phyloP scores from a whole-genome alignment of 208 protist genomes.

The Acanthamoeba healyi region DNA sequence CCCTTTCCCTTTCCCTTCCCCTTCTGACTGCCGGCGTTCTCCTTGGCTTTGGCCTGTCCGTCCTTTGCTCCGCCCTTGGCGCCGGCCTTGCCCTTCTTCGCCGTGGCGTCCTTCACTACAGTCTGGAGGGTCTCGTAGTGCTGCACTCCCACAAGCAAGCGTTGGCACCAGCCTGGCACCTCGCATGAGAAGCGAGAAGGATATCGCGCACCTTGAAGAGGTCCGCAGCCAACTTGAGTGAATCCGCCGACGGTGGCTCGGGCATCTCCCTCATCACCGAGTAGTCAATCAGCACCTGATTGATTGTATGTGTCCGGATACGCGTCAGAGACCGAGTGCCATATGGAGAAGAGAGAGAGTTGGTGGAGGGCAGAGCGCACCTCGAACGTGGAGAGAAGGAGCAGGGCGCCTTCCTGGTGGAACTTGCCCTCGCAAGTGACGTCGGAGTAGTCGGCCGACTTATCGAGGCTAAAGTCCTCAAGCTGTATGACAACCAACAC shows the following conservation, averaged over 20 bases:
- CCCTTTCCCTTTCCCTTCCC: slow-evolving; percentile 26
- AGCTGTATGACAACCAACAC: neutral
- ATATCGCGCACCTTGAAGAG: neutral
- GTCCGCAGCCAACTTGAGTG: neutral
- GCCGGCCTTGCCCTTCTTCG: neutral
- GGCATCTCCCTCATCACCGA: slow-evolving; percentile 65
- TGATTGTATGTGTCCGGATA: neutral
- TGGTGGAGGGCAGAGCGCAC: neutral
- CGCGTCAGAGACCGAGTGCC: too few relatives aligned
- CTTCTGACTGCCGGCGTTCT: neutral
- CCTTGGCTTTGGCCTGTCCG: neutral
- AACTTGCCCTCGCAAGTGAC: slow-evolving; percentile 52
- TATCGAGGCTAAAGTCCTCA: slow-evolving; percentile 63
- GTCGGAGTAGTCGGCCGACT: slow-evolving; percentile 56
- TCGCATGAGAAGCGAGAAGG: neutral
- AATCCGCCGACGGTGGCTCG: neutral
- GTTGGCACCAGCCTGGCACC: too few relatives aligned
- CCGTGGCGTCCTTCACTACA: neutral
- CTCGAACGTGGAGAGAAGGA: slow-evolving; percentile 26
- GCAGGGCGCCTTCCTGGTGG: slow-evolving; percentile 37
- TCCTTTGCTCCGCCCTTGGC: neutral
- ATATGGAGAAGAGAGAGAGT: neutral
- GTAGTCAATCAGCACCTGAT: slow-evolving; percentile 55
- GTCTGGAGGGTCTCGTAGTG: neutral
- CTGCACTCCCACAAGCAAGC: neutral